These are phyloP conservation scores for Actinidia chinensis DNA, from an alignment of 179 eudicot species.

Conservation along the genomic window DNA sequence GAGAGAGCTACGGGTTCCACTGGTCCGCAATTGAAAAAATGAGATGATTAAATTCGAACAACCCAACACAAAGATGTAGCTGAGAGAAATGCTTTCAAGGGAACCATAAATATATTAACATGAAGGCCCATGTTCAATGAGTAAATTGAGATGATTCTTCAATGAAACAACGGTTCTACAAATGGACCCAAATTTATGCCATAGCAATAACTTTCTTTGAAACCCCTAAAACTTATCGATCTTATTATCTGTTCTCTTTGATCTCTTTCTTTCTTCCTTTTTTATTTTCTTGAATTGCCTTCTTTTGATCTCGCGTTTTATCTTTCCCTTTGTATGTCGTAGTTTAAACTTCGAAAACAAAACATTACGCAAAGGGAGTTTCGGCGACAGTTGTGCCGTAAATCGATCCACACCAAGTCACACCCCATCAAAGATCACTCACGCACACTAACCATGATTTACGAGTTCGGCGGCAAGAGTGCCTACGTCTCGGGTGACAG, in stretches of 20 bases:
- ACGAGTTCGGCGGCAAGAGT: no score
- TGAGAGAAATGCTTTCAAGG: neutral
- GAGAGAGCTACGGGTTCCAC: no score
- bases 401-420: no score
- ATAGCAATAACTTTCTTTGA: neutral
- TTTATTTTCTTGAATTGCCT: no score
- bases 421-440: no score
- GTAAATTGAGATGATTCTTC: neutral
- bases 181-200: neutral
- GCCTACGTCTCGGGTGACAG: no score
- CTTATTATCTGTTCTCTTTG: slow-evolving; percentile 22
- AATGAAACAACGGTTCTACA: neutral
- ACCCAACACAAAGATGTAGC: slow-evolving; percentile 3
- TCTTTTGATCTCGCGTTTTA: slow-evolving; percentile 19
- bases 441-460: no score
- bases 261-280: slow-evolving; percentile 15
- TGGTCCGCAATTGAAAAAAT: no score
- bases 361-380: slow-evolving; percentile 23
- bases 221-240: neutral
- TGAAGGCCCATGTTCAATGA: neutral
- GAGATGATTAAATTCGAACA: neutral
- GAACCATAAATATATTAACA: neutral
- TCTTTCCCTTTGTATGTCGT: slow-evolving; percentile 38
- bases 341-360: slow-evolving; percentile 31
- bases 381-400: no score